Evolutionary conservation across 2,329 filamentous ascomycete genomes (phyloP), one percentile per base, ranked within the genome.

Genomic region (Microsporum audouinii): DNA sequence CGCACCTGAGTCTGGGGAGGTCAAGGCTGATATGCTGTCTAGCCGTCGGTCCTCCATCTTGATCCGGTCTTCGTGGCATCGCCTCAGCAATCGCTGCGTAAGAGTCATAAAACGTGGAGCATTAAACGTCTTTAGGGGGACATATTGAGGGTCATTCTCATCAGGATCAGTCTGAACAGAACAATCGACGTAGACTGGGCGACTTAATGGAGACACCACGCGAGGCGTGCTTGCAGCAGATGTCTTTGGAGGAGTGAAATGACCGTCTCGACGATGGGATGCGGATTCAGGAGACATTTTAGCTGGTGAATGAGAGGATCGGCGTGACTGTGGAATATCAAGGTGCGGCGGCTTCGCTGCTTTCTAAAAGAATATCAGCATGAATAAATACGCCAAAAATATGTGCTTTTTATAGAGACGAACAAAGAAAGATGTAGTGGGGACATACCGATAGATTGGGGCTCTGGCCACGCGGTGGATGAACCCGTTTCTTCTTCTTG

Each of bases 401-500:
- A 23, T 23, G 17, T 23, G 17, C 17, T 23, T 23, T 23, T 23
- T 23, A 29, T 12, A 57, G 23, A 8, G 27, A 58, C 5, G 17
- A 34, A 23, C 34, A 17, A 45, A 45, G 59, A 23, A 41, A 36
- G 57, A n/a, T 3, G n/a, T 47, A 17, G 41, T 10, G 36, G 6
- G 39, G 27, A 59, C 57, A 17, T 47, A 59, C 57, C 56, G 56
- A 36, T 33, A 49, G 14, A 34, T 34, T 59, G 5, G 57, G 57
- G 41, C 57, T 59, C 29, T 59, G 57, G 6, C 57, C 57, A 38
- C 57, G 57, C 57, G 57, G 57, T 8, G 57, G 34, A 59, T 33
- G 84, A 61, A 78, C 78, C 59, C 80, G 76, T 68, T 85, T 82
- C 65, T 78, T 82, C 69, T 80, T 82, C 70, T 80, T 81, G 65